Conservation (phyloP, 192 early-diverging fungal genomes). For the Coemansia sp. region DNA sequence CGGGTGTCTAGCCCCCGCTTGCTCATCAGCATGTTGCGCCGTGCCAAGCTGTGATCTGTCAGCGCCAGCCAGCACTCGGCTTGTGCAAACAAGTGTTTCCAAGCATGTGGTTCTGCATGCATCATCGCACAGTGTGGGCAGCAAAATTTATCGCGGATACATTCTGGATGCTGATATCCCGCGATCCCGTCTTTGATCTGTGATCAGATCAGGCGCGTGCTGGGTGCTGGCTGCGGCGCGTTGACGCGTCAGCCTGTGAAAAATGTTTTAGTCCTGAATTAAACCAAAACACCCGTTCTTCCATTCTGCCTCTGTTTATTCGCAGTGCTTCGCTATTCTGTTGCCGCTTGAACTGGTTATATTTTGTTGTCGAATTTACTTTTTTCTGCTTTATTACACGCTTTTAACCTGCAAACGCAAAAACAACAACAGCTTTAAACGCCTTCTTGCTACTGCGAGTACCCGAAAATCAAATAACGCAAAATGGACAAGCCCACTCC, state of each 20-base stretch:
- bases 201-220: not conserved
- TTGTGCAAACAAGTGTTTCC: too few species aligned
- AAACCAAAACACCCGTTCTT: not conserved
- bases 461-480: constrained; percentile 6
- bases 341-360: not conserved
- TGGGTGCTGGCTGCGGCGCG: constrained; percentile 2
- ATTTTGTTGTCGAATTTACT: constrained; percentile 8
- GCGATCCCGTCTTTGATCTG: not conserved
- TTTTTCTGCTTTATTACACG: not conserved
- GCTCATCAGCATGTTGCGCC: too few species aligned
- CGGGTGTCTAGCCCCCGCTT: not conserved
- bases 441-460: not conserved
- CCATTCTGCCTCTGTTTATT: not conserved
- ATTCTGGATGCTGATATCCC: too few species aligned
- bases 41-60: too few species aligned
- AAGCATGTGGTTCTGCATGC: too few species aligned
- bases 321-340: not conserved
- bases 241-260: not conserved
- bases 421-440: constrained; percentile 10
- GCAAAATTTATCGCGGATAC: too few species aligned
- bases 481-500: constrained; percentile 57
- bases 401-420: not conserved
- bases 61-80: too few species aligned
- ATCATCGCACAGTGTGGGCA: too few species aligned
- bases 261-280: not conserved